phyloP scores from a whole-genome alignment of 2,329 filamentous ascomycete genomes.

The Neonectria faginata region DNA sequence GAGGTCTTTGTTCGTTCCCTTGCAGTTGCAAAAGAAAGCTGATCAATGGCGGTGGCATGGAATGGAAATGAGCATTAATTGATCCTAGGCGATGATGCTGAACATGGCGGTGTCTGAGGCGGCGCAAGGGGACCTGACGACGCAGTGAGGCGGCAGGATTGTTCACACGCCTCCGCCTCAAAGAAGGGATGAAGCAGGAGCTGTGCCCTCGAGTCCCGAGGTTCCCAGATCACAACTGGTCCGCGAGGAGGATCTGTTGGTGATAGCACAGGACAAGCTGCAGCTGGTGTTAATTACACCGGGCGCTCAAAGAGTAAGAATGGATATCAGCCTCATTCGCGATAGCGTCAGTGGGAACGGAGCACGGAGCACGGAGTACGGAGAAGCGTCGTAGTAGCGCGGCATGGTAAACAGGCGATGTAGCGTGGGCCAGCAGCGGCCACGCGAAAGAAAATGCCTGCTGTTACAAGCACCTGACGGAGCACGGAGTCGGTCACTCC shows the following conservation, averaged over 20 bases:
- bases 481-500: slow-evolving; percentile 18
- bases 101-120: slow-evolving; percentile 24
- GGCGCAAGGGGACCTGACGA: slow-evolving; percentile 29
- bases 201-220: slow-evolving; percentile 28
- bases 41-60: slow-evolving; percentile 32
- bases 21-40: slow-evolving; percentile 40
- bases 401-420: slow-evolving; percentile 21
- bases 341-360: slow-evolving; percentile 33
- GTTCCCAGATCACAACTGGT: neutral
- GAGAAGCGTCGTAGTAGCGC: slow-evolving; percentile 30
- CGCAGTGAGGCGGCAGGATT: slow-evolving; percentile 34
- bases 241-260: slow-evolving; percentile 27
- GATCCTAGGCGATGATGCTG: slow-evolving; percentile 21
- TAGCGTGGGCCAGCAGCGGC: slow-evolving; percentile 18
- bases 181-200: slow-evolving; percentile 28
- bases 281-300: slow-evolving; percentile 32
- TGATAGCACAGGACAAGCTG: slow-evolving; percentile 34
- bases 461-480: slow-evolving; percentile 17
- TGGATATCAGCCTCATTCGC: slow-evolving; percentile 26
- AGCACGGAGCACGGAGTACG: slow-evolving; percentile 35
- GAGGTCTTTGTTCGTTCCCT: slow-evolving; percentile 38
- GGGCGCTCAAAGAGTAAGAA: slow-evolving; percentile 26
- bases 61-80: slow-evolving; percentile 41
- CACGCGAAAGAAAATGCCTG: slow-evolving; percentile 12
- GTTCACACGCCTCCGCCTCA: slow-evolving; percentile 16